Evolutionary conservation across 768 basidiomycete species (phyloP).

Genomic region (Cystobasidium tubakii): DNA sequence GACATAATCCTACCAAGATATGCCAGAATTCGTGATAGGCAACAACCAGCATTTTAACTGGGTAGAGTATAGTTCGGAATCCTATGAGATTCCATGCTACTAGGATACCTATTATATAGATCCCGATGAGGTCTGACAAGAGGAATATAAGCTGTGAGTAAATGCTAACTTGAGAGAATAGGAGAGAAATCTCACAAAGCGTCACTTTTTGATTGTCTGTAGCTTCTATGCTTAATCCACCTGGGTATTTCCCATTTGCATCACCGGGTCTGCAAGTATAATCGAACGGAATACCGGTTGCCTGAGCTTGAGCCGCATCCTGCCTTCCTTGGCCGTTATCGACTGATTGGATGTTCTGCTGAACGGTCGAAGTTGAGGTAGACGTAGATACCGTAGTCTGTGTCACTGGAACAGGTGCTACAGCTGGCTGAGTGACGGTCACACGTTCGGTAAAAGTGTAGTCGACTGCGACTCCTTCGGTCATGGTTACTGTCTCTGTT

Average conservation of each 20-base stretch:
- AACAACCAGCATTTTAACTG: conserved; percentile 27
- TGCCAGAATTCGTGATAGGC: conserved; percentile 35
- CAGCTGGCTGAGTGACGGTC: neutral
- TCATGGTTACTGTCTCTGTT: neutral
- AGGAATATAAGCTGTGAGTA: neutral
- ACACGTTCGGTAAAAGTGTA: neutral
- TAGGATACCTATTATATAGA: neutral
- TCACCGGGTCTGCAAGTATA: conserved; percentile 15
- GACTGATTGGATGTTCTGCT: neutral
- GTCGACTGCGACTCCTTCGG: neutral
- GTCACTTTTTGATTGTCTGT: conserved; percentile 17
- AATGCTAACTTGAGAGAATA: neutral
- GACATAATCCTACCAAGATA: conserved; percentile 22
- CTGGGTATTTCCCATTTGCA: conserved; percentile 21
- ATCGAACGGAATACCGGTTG: conserved; percentile 9
- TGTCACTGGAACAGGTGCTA: neutral
- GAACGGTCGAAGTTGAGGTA: neutral
- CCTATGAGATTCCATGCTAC: conserved; percentile 28
- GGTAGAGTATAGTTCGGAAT: conserved; percentile 16
- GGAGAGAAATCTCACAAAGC: neutral
- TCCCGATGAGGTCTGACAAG: neutral
- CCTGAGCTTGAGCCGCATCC: neutral
- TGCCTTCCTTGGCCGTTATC: neutral
- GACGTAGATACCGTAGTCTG: neutral
- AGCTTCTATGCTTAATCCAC: conserved; percentile 1